These are phyloP conservation scores for Mediolabrus comicus DNA, from an alignment of 108 stramenopile species.

Conservation along the genomic window DNA sequence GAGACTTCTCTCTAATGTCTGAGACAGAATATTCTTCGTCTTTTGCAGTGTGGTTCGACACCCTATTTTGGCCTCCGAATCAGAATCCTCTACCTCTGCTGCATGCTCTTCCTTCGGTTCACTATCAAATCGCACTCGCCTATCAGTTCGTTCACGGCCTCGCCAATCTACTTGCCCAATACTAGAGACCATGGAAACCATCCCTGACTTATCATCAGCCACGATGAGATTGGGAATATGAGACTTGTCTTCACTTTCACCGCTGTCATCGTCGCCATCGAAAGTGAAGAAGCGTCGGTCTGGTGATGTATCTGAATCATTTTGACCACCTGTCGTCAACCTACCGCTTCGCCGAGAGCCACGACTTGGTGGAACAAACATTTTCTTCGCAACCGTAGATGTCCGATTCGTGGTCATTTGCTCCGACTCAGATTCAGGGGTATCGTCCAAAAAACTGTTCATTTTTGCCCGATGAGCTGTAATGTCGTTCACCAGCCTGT, in stretches of 20 bases:
- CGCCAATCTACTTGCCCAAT: neutral
- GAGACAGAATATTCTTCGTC: neutral
- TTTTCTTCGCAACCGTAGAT: neutral
- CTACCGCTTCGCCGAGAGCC: neutral
- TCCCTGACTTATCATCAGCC: neutral
- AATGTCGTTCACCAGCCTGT: neutral
- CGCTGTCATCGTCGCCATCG: neutral
- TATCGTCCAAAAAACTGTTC: neutral
- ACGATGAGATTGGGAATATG: neutral
- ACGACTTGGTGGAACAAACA: neutral
- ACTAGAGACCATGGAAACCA: neutral
- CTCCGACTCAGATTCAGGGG: neutral
- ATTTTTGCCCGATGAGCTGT: neutral
- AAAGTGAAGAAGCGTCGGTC: neutral
- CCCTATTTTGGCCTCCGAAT: neutral
- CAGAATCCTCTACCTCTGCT: neutral
- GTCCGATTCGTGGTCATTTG: neutral
- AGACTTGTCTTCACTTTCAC: neutral
- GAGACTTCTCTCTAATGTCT: neutral
- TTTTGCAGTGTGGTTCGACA: neutral
- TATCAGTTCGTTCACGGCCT: neutral
- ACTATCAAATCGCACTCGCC: neutral
- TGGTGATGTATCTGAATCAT: neutral
- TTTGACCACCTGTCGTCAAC: neutral
- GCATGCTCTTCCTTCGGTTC: neutral